Percentiles rank a stretch among this genome's conserved stretches.
Evolutionary conservation across 768 basidiomycete genomes (phyloP).

Genomic region (Pleurotus eryngii): DNA sequence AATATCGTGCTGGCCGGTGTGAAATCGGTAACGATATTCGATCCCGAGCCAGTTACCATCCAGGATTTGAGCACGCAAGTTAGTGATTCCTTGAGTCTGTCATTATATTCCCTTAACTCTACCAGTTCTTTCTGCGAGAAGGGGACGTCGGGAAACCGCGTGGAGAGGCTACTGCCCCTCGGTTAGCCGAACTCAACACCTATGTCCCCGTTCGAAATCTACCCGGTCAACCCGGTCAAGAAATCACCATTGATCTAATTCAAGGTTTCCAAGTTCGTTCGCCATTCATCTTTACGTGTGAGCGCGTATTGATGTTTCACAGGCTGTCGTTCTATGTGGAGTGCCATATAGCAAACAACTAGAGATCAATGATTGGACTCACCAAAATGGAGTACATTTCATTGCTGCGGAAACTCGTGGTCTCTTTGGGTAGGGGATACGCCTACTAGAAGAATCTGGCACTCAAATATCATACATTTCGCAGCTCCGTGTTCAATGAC

Average conservation of each 20-base stretch:
- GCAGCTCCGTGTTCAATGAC: slow-evolving; percentile 91
- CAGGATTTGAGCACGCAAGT: slow-evolving; percentile 94
- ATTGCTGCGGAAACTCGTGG: slow-evolving; percentile 89
- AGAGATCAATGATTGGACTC: slow-evolving; percentile 96
- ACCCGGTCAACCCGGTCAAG: slow-evolving; percentile 73
- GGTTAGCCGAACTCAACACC: slow-evolving; percentile 90
- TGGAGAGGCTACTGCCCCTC: slow-evolving; percentile 81
- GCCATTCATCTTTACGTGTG: neutral
- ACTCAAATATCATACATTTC: neutral
- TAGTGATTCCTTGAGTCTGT: slow-evolving; percentile 16
- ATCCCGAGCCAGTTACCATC: slow-evolving; percentile 84
- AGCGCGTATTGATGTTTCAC: slow-evolving; percentile 10
- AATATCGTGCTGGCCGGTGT: slow-evolving; percentile 94
- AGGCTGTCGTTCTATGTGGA: slow-evolving; percentile 91
- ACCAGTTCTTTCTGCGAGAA: slow-evolving; percentile 88
- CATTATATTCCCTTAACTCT: slow-evolving; percentile 13
- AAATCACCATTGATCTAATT: slow-evolving; percentile 76
- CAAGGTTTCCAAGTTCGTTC: slow-evolving; percentile 82
- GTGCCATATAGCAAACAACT: slow-evolving; percentile 77
- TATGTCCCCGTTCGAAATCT: slow-evolving; percentile 93
- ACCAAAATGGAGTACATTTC: slow-evolving; percentile 85
- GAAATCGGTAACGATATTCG: slow-evolving; percentile 93
- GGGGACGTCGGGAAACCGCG: slow-evolving; percentile 86
- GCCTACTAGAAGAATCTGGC: neutral
- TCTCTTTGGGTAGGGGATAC: slow-evolving; percentile 76